Evolutionary conservation across 805 yeast species (phyloP), one percentile per base, ranked within the genome.

Genomic region (Debaryomyces hansenii): DNA sequence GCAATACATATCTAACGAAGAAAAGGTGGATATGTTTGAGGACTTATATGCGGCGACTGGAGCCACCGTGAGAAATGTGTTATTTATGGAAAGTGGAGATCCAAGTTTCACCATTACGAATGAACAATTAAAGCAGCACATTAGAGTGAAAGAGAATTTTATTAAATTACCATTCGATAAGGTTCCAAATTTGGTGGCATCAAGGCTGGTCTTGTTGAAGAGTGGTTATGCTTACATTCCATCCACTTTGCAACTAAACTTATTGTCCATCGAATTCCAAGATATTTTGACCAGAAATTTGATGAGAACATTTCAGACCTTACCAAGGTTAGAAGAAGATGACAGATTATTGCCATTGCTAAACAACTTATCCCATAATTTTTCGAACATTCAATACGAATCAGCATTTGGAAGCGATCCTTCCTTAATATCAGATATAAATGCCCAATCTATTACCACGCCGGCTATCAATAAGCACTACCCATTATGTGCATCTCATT

Each of bases 321-420:
- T 90, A 45, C 95, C 96, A 5, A 76, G 91, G 9, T 70, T 92
- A 46, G 96, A 90, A 59, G 98, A 92, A 69, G 97, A 90, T 59
- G 95, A 90, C 61, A 75, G 99, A 47, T 68, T 94, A 38, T 69
- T 90, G 42, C 97, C 97, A 0, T 82, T 94, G 24, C 72, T 94
- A 51, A 82, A 83, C 57, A 90, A 91, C 58, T 66, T 94, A 40
- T 82, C 95, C 0, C 77, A 80, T 27, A 71, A 71, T 54, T 73
- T 72, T 50, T 64, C 74, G 24, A 67, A 59, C 48, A 55, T 70
- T 47, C 73, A 72, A 52, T 87, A 86, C 57, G 79, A 85, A 1
- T 69, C 84, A 5, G 66, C 76, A 28, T 83, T 79, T 50, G 74
- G 62, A 31, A 56, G 50, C 14, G 67, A 55, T 37, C 56, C 58